A percentile compares a stretch with the other conserved stretches of the same genome.
Evolutionary conservation across 2,329 filamentous ascomycete species (phyloP).

Genomic region (Phialocephala subalpina): DNA sequence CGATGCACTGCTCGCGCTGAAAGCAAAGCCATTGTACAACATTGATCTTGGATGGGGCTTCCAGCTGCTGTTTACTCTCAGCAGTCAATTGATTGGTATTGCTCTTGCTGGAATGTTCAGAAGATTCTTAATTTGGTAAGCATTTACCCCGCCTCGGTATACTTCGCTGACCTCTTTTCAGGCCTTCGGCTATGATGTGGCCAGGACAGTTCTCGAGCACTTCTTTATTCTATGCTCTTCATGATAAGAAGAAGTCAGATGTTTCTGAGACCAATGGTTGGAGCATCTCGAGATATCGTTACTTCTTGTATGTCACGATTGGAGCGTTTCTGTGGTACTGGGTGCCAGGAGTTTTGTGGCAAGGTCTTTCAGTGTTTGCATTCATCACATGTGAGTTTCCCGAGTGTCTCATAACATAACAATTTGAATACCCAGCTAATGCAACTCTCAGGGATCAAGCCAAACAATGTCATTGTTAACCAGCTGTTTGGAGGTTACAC

Average conservation of each 20-base stretch:
- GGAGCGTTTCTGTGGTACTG: constrained; percentile 60
- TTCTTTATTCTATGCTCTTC: constrained; percentile 51
- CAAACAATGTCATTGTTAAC: constrained; percentile 72
- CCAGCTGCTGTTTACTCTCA: constrained; percentile 65
- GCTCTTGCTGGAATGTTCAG: constrained; percentile 66
- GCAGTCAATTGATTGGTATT: constrained; percentile 69
- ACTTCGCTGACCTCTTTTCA: constrained; percentile 4
- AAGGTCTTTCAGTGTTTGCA: constrained; percentile 75
- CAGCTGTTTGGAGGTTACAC: constrained; percentile 75
- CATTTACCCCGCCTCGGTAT: neutral
- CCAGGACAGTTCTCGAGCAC: constrained; percentile 33
- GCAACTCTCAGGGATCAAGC: constrained; percentile 70
- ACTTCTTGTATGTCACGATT: constrained; percentile 47
- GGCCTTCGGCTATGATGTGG: constrained; percentile 38
- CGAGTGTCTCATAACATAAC: constrained; percentile 37
- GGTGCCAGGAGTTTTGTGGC: constrained; percentile 67
- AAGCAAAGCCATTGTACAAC: constrained; percentile 66
- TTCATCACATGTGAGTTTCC: constrained; percentile 76
- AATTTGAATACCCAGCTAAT: constrained; percentile 68
- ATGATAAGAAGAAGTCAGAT: constrained; percentile 66
- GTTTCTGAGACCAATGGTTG: constrained; percentile 64
- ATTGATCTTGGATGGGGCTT: constrained; percentile 66
- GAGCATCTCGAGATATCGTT: constrained; percentile 50
- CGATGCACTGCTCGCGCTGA: constrained; percentile 75
- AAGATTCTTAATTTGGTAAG: constrained; percentile 61